These are phyloP conservation scores for Decorospora gaudefroyi DNA, from an alignment of 2,329 filamentous ascomycete genomes.

Conservation along the genomic window DNA sequence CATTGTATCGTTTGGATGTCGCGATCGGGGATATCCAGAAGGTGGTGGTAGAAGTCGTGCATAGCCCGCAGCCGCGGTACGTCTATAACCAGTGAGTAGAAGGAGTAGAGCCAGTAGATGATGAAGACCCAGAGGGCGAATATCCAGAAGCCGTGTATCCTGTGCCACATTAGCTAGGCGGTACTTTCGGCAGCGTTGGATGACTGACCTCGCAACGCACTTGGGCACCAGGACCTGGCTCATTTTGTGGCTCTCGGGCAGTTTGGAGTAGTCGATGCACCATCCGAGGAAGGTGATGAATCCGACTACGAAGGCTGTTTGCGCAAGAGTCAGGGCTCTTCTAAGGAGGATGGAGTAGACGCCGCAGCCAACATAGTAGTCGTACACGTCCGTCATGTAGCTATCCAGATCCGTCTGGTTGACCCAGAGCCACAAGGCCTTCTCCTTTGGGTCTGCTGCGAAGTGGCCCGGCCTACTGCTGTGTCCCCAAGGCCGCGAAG, in stretches of 20 bases:
- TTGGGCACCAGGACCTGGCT: constrained; percentile 68
- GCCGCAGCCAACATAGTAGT: constrained; percentile 81
- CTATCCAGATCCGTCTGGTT: constrained; percentile 88
- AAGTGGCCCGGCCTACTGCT: constrained; percentile 34
- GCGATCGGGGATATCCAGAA: constrained; percentile 79
- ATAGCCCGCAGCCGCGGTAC: constrained; percentile 74
- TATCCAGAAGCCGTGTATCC: constrained; percentile 77
- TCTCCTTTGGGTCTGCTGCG: constrained; percentile 66
- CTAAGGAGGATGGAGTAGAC: constrained; percentile 82
- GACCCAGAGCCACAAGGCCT: constrained; percentile 89
- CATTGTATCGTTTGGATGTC: constrained; percentile 95
- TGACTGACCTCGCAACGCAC: constrained; percentile 62
- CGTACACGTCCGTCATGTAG: constrained; percentile 83
- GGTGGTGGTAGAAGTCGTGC: constrained; percentile 81
- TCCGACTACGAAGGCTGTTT: constrained; percentile 78
- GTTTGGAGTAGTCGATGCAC: constrained; percentile 78
- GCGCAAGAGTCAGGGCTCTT: constrained; percentile 73
- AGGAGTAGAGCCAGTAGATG: constrained; percentile 82
- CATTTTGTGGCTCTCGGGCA: constrained; percentile 67
- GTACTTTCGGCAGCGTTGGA: background rate
- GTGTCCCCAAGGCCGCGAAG: constrained; percentile 29
- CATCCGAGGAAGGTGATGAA: constrained; percentile 83
- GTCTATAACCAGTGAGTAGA: constrained; percentile 74
- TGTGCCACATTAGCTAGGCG: constrained; percentile 31
- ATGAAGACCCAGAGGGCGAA: constrained; percentile 81